Percentiles rank a stretch among this genome's conserved stretches.
Evolutionary conservation across 1,284 basidiomycete genomes (phyloP).

Genomic region (Fomitopsis betulina): DNA sequence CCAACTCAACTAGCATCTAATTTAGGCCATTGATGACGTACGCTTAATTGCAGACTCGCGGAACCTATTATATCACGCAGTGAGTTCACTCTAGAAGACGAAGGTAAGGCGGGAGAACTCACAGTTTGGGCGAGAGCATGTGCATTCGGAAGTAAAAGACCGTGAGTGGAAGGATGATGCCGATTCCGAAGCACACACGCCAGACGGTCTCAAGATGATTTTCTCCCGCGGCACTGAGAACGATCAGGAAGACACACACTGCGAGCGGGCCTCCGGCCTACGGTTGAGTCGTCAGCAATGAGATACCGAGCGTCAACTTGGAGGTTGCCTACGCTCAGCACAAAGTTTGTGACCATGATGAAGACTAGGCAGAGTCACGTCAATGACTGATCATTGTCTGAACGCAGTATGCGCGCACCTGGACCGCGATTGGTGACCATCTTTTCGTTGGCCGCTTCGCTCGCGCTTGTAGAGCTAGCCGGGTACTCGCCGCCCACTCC

Average conservation of each 20-base stretch:
- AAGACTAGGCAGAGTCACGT: constrained; percentile 37
- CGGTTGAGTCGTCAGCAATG: background rate
- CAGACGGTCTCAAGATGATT: constrained; percentile 67
- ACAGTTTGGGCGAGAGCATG: constrained; percentile 68
- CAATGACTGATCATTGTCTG: background rate
- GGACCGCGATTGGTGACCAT: constrained; percentile 59
- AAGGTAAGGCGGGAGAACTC: constrained; percentile 8
- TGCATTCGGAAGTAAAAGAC: constrained; percentile 71
- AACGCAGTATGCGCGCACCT: constrained; percentile 27
- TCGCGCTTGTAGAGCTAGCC: constrained; percentile 62
- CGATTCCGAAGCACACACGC: constrained; percentile 73
- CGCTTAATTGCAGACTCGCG: constrained; percentile 62
- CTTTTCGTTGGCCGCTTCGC: constrained; percentile 72
- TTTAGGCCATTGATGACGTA: constrained; percentile 22
- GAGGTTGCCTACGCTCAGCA: constrained; percentile 37
- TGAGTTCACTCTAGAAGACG: background rate
- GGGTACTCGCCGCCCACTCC: constrained; percentile 80
- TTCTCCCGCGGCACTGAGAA: constrained; percentile 61
- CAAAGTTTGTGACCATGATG: constrained; percentile 75
- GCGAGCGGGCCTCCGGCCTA: constrained; percentile 69
- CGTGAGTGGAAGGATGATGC: constrained; percentile 60
- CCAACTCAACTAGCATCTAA: background rate
- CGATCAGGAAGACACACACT: constrained; percentile 68
- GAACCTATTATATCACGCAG: constrained; percentile 20
- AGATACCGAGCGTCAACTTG: background rate